Base-by-base conservation (phyloP, 2,329 filamentous ascomycete species). In the Aureobasidium melanogenum region DNA sequence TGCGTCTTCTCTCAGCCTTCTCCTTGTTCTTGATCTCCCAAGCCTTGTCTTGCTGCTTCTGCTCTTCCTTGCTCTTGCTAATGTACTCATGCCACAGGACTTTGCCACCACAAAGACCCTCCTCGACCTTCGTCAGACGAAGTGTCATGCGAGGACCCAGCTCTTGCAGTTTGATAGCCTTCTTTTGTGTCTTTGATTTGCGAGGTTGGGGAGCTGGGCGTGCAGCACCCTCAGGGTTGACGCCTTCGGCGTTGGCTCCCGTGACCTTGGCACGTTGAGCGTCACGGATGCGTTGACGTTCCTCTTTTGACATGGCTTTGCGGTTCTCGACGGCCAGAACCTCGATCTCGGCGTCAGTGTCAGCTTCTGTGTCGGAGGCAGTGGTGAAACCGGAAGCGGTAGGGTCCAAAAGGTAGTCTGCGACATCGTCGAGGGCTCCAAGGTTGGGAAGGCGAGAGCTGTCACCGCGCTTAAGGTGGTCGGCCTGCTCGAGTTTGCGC, bases 11-110 rank as follows among this genome's bases (percentile, higher is more conserved):
- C 61, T 84, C 84, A 62, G 92, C 92, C 78, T 95, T 97, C 72
- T 94, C 89, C 69, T 86, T 84, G 62, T 84, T 82, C 69, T 84
- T 83, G 75, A 88, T 77, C 67, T 91, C 87, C 89, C 94, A 97
- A 67, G 84, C 83, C 77, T 87, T 84, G 67, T 97, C 92, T 67
- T 97, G 76, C 65, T 88, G 84, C 70, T 86, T 83, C 61, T 91
- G 77, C 73, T 99, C 92, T 19, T 84, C 82, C 67, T 85, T 85
- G 7, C 84, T 85, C 81, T 99, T 99, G 71, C 87, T 84, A 58
- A 97, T 86, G 71, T 91, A 95, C 72, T 97, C 91, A 74, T 99
- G 94, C 94, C 94, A 99, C 88, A 99, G 89, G 61, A 96, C 83
- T 72, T 91, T 94, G 54, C 94, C 94, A 28, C 84, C 82, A 69